Percentiles rank a stretch among this genome's conserved stretches.
Conservation (phyloP, 179 eudicot genomes). For the Amaranthus tricolor region DNA sequence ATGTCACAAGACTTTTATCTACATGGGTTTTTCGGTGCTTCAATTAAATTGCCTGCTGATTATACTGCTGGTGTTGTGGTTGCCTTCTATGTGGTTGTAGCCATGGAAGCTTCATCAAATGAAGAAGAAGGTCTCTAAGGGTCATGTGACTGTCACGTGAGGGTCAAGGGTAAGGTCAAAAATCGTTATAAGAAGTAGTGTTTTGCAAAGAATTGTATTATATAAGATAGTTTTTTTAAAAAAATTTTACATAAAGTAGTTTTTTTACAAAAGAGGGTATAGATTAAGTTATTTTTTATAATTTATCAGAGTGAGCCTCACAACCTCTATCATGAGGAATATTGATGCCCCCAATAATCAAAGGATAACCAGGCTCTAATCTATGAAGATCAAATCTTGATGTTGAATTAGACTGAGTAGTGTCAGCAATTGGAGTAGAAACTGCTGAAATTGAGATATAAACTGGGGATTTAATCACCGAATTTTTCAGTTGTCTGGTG, state of each 20-base stretch:
- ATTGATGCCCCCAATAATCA: slow-evolving; percentile 82
- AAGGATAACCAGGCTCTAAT: slow-evolving; percentile 90
- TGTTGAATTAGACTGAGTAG: slow-evolving; percentile 28
- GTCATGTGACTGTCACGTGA: too few species aligned
- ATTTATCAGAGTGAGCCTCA: slow-evolving; percentile 99
- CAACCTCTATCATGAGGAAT: slow-evolving; percentile 93
- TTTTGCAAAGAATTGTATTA: too few species aligned
- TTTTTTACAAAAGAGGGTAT: too few species aligned
- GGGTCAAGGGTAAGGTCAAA: too few species aligned
- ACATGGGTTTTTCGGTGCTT: slow-evolving; percentile 92
- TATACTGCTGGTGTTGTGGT: slow-evolving; percentile 97
- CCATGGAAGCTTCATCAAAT: too few species aligned
- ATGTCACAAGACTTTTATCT: slow-evolving; percentile 84
- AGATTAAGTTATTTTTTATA: too few species aligned
- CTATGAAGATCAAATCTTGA: slow-evolving; percentile 78
- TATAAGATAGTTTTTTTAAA: too few species aligned
- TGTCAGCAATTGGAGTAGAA: slow-evolving; percentile 45
- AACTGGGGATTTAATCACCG: slow-evolving; percentile 10
- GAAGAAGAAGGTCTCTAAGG: too few species aligned
- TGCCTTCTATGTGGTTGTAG: slow-evolving; percentile 97
- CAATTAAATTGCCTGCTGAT: slow-evolving; percentile 91
- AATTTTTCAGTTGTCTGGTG: slow-evolving; percentile 11
- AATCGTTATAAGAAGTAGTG: too few species aligned
- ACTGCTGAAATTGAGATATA: slow-evolving; percentile 34
- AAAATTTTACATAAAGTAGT: too few species aligned